These are phyloP conservation scores for Yarrowia deformans DNA, from an alignment of 805 yeast species.

Conservation along the genomic window DNA sequence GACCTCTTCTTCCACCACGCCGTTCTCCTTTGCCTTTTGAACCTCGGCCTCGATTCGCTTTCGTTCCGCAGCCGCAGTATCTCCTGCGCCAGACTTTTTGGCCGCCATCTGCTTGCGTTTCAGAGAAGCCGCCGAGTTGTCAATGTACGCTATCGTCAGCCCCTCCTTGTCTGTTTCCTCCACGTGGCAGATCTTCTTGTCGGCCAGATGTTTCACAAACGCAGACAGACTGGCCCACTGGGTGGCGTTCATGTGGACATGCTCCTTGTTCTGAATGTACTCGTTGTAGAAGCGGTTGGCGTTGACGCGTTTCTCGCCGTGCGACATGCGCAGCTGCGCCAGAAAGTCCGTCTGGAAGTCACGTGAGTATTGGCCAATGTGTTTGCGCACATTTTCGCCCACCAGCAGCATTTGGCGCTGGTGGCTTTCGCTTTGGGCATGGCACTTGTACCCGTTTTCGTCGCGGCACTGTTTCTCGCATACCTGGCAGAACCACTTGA, in stretches of 20 bases:
- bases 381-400: constrained; percentile 53
- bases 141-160: constrained; percentile 60
- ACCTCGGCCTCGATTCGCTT: constrained; percentile 30
- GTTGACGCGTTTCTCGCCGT: constrained; percentile 80
- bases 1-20: constrained; percentile 4
- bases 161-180: constrained; percentile 53
- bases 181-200: constrained; percentile 63
- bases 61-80: constrained; percentile 9
- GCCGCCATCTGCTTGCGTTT: constrained; percentile 51
- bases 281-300: constrained; percentile 92
- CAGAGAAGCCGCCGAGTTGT: constrained; percentile 60
- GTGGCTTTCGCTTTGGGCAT: constrained; percentile 83
- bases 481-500: constrained; percentile 85
- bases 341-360: constrained; percentile 72
- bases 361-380: constrained; percentile 64
- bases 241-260: constrained; percentile 91
- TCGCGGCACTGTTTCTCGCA: constrained; percentile 95
- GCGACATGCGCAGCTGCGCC: constrained; percentile 64
- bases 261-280: constrained; percentile 80
- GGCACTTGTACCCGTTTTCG: constrained; percentile 93
- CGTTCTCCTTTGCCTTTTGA: constrained; percentile 2
- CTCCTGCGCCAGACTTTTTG: constrained; percentile 1
- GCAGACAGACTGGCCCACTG: constrained; percentile 73
- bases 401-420: constrained; percentile 61
- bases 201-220: constrained; percentile 68